Evolutionary conservation across 176 grass and related monocot genomes (phyloP).

Genomic region (Carex pumila): DNA sequence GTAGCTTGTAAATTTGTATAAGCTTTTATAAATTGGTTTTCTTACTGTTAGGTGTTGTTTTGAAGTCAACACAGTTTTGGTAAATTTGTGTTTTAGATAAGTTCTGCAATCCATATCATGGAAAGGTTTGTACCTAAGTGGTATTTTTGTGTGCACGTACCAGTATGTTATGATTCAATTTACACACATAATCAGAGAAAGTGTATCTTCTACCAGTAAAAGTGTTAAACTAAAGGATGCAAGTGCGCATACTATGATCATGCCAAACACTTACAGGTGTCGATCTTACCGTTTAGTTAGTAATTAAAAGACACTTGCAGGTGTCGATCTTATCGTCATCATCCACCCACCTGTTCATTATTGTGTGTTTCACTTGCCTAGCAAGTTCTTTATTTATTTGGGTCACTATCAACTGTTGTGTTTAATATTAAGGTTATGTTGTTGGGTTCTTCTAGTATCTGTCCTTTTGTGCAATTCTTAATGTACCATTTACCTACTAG

Average conservation of each 20-base stretch:
- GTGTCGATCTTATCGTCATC: background rate
- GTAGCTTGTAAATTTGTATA: background rate
- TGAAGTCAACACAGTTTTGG: background rate
- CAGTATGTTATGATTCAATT: background rate
- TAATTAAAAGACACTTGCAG: background rate
- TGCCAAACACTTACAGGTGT: background rate
- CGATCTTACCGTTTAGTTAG: background rate
- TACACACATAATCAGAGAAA: background rate
- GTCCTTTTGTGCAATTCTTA: background rate
- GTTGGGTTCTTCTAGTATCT: background rate
- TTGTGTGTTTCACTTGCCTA: background rate
- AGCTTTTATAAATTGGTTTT: background rate
- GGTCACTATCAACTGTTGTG: background rate
- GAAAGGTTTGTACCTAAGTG: too few relatives aligned
- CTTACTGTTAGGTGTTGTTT: background rate
- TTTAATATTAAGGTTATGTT: background rate
- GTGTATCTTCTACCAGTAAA: background rate
- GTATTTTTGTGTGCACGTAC: background rate
- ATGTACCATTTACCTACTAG: conserved; percentile 2
- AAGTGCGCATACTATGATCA: background rate
- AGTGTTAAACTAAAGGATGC: background rate
- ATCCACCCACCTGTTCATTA: background rate
- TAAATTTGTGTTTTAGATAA: background rate
- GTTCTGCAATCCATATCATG: background rate
- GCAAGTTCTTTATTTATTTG: conserved; percentile 3